Evolutionary conservation across 169 alveolate genomes (phyloP), one percentile per base, ranked within the genome.

Genomic region (Eimeria acervulina): DNA sequence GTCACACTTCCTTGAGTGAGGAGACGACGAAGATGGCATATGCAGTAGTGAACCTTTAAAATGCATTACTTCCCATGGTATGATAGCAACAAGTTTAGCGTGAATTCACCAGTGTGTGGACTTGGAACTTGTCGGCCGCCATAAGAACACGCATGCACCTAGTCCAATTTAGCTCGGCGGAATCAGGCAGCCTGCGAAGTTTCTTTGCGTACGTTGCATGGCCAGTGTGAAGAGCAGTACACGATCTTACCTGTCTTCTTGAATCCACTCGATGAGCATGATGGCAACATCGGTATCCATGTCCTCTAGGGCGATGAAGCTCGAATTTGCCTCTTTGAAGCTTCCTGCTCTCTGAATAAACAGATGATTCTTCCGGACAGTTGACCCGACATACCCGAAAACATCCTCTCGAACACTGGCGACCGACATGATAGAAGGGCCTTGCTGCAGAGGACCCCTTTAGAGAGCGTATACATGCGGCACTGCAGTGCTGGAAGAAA

Each of bases 371-470:
- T 44, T 38, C 44, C 66, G 63, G 38, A 89, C 68, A 89, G 38
- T n/a, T 31, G 8, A 44, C 31, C 7, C 33, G 44, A 63, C 88
- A 10, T 61, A 81, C 96, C 96, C 7, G 89, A 51, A 38, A 93
- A 83, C 96, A 93, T 93, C 78, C 94, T 93, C 47, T 93, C 93
- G 44, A 93, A 93, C 59, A 93, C 96, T 15, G 96, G 96, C 7
- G 96, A 93, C n/a, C 96, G 96, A n/a, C 96, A 93, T 13, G 96
- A 93, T 19, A 93, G 94, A 68, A 93, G 96, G 74, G 94, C 96
- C 51, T 93, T 93, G 96, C 96, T 93, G 96, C 96, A 93, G 33
- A 93, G 88, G 47, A 93, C 68, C 72, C 78, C 96, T 93, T 76
- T 59, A 31, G 33, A 23, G 61, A 36, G 66, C 76, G 68, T 85